Base-by-base conservation (phyloP, 345 rosid species). In the Eucalyptus paniculata region DNA sequence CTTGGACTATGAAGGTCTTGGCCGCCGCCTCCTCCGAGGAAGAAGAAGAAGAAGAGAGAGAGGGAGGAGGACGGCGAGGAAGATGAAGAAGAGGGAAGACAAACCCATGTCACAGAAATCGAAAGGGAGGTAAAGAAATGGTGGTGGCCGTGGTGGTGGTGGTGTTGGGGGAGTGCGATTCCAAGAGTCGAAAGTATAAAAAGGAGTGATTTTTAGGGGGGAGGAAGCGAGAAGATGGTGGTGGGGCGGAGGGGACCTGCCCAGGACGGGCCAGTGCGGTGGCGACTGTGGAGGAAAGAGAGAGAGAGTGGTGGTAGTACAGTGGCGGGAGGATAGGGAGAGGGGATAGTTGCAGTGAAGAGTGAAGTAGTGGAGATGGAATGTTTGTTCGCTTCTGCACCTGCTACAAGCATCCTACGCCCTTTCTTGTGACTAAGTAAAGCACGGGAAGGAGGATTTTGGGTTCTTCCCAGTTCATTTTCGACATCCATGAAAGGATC, bases 1-100 rank as follows among this genome's bases (percentile, higher is more conserved):
- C 93, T 88, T 91, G 92, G 82, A 96, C 90, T 16, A 96, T 94
- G 94, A 91, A 94, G 88, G 98, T 95, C 91, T 58, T 86, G 85
- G 82, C 88, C 91, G 3, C 81, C 53, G 69, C 88, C 53, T 86
- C 87, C 90, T 4, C 69, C 53, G 30, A 94, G 47, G 86, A 26
- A 17, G 53, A 51, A 6, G 34, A n/a, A 50, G 67, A 85, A 28
- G 77, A 13, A 45, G 34, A 19, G 30, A 45, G 54, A 82, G 30
- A 12, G 17, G 34, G 40, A 85, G 44, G 47, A 85, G 40, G 77
- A 32, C 1, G 45, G 89, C 19, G 86, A 50, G 62, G 51, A 49
- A 30, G 37, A 51, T 2, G 26, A 86, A 53, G 67, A 45, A 87
- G 72, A 58, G 60, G 50, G 86, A 85, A 54, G 87, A 54, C 21